phyloP scores from a whole-genome alignment of 2,329 filamentous ascomycete genomes.

The Cladosporium oxysporum region DNA sequence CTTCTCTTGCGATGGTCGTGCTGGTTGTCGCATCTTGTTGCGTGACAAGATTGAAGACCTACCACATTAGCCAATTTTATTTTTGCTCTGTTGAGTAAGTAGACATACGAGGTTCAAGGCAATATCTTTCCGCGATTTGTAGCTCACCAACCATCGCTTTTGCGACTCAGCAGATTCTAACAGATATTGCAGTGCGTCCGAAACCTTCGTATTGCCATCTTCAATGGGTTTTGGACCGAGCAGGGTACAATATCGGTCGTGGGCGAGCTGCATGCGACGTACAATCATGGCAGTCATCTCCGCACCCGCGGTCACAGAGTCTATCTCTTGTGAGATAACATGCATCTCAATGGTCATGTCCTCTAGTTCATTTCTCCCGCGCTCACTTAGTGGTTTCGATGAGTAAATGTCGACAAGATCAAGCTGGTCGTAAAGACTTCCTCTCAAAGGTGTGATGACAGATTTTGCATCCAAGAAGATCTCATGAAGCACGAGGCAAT shows the following conservation, averaged over 20 bases:
- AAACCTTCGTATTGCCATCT: background rate
- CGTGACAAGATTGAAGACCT: conserved; percentile 15
- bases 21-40: conserved; percentile 9
- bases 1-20: conserved; percentile 3
- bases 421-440: conserved; percentile 1
- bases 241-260: background rate
- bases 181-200: conserved; percentile 4
- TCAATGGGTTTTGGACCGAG: no score
- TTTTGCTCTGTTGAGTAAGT: background rate
- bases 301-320: background rate
- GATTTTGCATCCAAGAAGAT: conserved; percentile 3
- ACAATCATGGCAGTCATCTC: conserved; percentile 11
- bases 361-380: background rate
- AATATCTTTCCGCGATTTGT: conserved; percentile 1
- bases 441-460: background rate
- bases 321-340: conserved; percentile 1
- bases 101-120: conserved; percentile 9
- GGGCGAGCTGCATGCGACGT: background rate
- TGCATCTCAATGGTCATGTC: conserved; percentile 5
- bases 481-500: conserved; percentile 4
- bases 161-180: conserved; percentile 3
- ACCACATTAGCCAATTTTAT: background rate
- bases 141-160: conserved; percentile 8
- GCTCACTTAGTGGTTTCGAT: background rate
- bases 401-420: background rate